Conservation (phyloP, 805 yeast species). For the Priceomyces castillae region DNA sequence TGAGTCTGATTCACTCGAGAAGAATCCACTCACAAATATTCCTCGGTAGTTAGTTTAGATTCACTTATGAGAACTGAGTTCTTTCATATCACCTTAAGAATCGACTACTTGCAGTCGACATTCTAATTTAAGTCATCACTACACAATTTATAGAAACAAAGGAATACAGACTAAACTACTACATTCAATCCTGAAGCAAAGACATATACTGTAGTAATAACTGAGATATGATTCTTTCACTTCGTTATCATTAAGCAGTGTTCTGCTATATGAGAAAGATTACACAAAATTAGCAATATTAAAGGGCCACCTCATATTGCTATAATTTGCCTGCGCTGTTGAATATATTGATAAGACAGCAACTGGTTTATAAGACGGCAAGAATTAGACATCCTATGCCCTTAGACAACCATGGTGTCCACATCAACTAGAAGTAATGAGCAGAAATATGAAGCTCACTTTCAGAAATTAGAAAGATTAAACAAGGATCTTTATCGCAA, state of each 20-base stretch:
- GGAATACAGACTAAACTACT: too few species aligned
- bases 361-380: background rate
- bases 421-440: slow-evolving; percentile 6
- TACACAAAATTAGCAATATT: background rate
- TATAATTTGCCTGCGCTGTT: too few species aligned
- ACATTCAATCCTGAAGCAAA: too few species aligned
- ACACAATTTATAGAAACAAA: too few species aligned
- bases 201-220: too few species aligned
- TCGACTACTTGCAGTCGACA: too few species aligned
- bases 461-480: background rate
- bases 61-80: too few species aligned
- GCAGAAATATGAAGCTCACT: slow-evolving; percentile 12
- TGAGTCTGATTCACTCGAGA: background rate
- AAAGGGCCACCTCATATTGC: background rate
- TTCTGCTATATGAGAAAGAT: background rate
- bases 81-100: too few species aligned
- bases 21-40: background rate
- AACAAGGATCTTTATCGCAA: slow-evolving; percentile 1
- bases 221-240: too few species aligned
- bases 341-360: background rate
- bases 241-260: too few species aligned
- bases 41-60: too few species aligned
- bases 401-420: background rate
- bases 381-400: background rate
- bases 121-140: too few species aligned